Base-by-base conservation (phyloP, 108 stramenopile genomes). In the Aurantiochytrium sp. region DNA sequence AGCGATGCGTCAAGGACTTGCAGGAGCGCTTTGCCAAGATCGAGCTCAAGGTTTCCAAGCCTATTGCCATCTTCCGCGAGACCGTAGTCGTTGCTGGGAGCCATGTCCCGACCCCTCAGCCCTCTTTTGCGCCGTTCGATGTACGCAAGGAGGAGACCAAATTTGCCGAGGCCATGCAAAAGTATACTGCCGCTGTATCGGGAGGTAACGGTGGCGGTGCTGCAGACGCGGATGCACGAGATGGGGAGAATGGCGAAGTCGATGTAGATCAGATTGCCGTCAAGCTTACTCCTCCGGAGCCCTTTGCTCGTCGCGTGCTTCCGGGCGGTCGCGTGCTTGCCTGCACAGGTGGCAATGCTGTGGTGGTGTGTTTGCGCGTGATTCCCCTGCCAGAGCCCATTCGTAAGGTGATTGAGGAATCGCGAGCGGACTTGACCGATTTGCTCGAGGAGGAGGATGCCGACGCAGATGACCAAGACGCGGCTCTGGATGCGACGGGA, bases 1-100 rank as follows among this genome's bases (percentile, higher is more conserved):
- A 94, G 59, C 93, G 91, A 43, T 94, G 94, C 76, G 73, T 94
- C 10, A 92, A 93, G 44, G 89, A 90, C 28, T 58, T 90, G 21
- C 42, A 53, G 18, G 72, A 87, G 8, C 87, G 89, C 21, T 91
- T 89, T 29, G 60, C 57, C 4, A 51, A 28, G 88, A 58, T 29
- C 28, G 90, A 87, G 58, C 19, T 92, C 42, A 88, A 53, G 44
- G 91, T 88, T 1, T 91, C 91, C 8, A 58, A 87, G 60, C 92
- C 92, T 23, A 14, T 93, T 8, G 58, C 90, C 5, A 53, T 60
- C 14, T 91, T 93, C 90, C 47, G 90, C 16, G 89, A 90, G 83
- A 90, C 89, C 16, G 72, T 90, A 29, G 64, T 51, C 21, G 42
- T 42, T 18, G 64, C 64, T 69, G 18, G 35, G 10, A 23, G 42